Base-by-base conservation (phyloP, 257 asterid species). In the Nicotiana tabacum region DNA sequence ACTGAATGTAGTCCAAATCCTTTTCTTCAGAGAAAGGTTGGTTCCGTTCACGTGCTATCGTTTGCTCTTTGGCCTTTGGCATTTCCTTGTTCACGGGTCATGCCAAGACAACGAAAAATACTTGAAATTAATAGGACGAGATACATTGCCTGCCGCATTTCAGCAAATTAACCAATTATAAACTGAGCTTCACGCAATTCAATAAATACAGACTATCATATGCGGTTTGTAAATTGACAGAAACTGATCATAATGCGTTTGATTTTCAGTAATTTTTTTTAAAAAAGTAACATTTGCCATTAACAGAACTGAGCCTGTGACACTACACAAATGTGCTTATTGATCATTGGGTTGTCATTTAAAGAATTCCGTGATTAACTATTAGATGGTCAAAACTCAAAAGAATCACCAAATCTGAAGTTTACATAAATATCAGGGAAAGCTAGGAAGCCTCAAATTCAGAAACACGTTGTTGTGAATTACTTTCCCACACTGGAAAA, bases 21-120 rank as follows among this genome's bases (percentile, higher is more conserved):
- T 72, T 43, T 46, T 32, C 1, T 74, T 48, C 24, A 46, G 27
- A 2, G 16, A 48, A 27, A 27, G 10, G 37, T 53, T 68, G 27
- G 30, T 21, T 68, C 64, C 70, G 39, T 68, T 66, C 80, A 82
- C 84, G 77, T 69, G 30, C 2, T 29, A 29, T 29, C 30, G 30
- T 29, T 29, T 29, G 30, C 30, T 29, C 30, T 29, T 29, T 29
- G 30, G 30, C 61, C 62, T 24, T 24, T 68, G 78, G 17, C 66
- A 48, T 82, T 18, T 53, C 77, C 30, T n/a, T 32, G 70, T 32
- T 82, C 84, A 82, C 84, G 84, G 84, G 84, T 68, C 77, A 68
- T 21, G 67, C 65, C 11, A 55, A 32, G 84, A 82, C 80, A n/a
- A 5, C 5, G 21, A 13, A 82, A 51, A 68, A 0, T 55, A 33